A percentile compares a stretch with the other conserved stretches of the same genome.
phyloP scores from a whole-genome alignment of 1,139 yeast genomes.

The Scheffersomyces titani region DNA sequence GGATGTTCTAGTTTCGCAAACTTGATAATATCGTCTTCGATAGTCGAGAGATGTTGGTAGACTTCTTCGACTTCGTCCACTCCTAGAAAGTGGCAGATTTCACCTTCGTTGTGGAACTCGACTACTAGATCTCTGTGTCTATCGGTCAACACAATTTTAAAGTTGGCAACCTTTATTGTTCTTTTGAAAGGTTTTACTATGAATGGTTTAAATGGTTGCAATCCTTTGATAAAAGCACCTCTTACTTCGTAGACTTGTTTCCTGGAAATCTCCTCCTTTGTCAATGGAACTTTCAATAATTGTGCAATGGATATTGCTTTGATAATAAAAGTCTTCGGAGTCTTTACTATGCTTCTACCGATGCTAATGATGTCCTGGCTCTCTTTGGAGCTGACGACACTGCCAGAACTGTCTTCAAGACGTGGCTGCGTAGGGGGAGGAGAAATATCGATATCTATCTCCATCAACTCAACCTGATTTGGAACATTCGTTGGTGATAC shows the following conservation, averaged over 20 bases:
- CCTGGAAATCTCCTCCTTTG: constrained; percentile 13
- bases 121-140: constrained; percentile 12
- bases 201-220: constrained; percentile 21
- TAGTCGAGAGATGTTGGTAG: background rate
- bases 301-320: constrained; percentile 13
- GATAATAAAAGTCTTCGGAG: constrained; percentile 9
- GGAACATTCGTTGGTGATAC: background rate
- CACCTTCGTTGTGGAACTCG: constrained; percentile 27
- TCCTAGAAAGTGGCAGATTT: constrained; percentile 29
- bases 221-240: constrained; percentile 16
- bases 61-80: constrained; percentile 32
- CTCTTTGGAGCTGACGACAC: background rate
- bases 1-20: background rate
- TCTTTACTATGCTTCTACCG: too few relatives aligned
- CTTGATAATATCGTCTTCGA: background rate
- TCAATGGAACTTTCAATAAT: constrained; percentile 11
- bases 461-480: background rate
- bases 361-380: background rate
- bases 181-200: constrained; percentile 31
- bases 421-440: background rate
- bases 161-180: constrained; percentile 28
- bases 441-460: background rate
- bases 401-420: background rate
- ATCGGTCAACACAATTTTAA: constrained; percentile 24
- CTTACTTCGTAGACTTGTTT: constrained; percentile 19